Evolutionary conservation across 2,329 filamentous ascomycete species (phyloP), one percentile per base, ranked within the genome.

Genomic region (Cordyceps farinosa): DNA sequence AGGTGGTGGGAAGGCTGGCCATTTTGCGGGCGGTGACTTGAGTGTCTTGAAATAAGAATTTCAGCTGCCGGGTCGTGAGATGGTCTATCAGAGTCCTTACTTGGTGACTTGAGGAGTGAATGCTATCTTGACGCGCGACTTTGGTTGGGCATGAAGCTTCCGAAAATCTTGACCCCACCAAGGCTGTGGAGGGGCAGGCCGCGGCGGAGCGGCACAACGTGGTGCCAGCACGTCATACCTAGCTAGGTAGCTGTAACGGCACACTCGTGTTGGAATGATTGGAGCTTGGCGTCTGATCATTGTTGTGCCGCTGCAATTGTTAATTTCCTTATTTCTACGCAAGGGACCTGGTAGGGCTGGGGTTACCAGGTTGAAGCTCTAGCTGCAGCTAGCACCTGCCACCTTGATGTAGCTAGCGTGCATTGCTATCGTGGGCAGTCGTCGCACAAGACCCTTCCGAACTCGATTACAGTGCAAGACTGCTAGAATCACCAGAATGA

Each of bases 1-100:
- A 87, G 66, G 80, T 81, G 66, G 79, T 79, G 7, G 85, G 85
- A 65, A 87, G 84, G 66, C 76, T 76, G 65, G 78, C 73, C 84
- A 84, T 86, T 65, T 68, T 73, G 66, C 57, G 54, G 29, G 9
- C 42, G 17, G 64, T 48, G 8, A 10, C 42, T 34, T 51, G 17
- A 27, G 11, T 42, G 29, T 5, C 40, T 45, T 10, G 36, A 5
- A 10, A 6, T 3, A 2, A 48, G 15, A 8, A 17, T 40, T 2
- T 40, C 32, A 48, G 29, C 36, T 27, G 29, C 10, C 4, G 44
- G 6, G 3, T 30, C 22, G 22, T 10, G 15, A n/a, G 7, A 13
- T 11, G 6, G 34, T 51, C 27, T 17, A 6, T 4, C 22, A 6
- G 13, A 11, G 8, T 32, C 3, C 42, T 27, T 40, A 22, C 40